Base-by-base conservation (phyloP, 257 asterid genomes). In the Plantago elongata region DNA sequence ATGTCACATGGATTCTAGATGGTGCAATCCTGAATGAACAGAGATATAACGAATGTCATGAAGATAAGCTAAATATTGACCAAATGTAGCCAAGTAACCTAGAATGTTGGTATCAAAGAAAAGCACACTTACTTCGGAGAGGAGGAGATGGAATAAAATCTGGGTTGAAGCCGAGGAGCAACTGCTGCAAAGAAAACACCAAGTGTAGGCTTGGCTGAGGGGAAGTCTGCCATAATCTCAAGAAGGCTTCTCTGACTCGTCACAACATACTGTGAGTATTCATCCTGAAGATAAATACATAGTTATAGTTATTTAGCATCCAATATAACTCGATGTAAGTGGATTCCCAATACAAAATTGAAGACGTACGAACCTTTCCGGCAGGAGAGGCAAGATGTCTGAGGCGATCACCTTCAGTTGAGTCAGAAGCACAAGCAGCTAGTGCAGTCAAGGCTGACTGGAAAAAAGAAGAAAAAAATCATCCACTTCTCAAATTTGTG, bases 131-230 rank as follows among this genome's bases (percentile, higher is more conserved):
- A 87, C 97, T 84, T 86, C 27, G 93, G 95, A 60, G 99, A 92
- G 61, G 99, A 92, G 22, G 99, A 92, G 63, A 92, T 89, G 17
- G 99, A 92, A 74, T 92, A 92, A 77, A 84, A 92, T 84, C 99
- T 75, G 47, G 99, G 91, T 65, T 76, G 93, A 60, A 92, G 71
- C 8, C 97, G 99, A 45, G 95, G 96, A 67, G 91, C 88, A 66
- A 92, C 65, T 66, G 85, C 88, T 11, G 99, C 99, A 69, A 92
- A 92, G 89, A 92, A 92, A 72, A 89, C 96, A 56, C 99, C 99
- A 16, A 92, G 62, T 54, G 95, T 80, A 60, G 96, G 96, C 73
- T 80, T 89, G 77, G 93, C 83, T 9, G 99, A 89, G 10, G 90
- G 86, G 74, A 89, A 89, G 22, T 83, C 95, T 7, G 88, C 75